phyloP scores from a whole-genome alignment of 768 basidiomycete species.

The Amanita rubescens region DNA sequence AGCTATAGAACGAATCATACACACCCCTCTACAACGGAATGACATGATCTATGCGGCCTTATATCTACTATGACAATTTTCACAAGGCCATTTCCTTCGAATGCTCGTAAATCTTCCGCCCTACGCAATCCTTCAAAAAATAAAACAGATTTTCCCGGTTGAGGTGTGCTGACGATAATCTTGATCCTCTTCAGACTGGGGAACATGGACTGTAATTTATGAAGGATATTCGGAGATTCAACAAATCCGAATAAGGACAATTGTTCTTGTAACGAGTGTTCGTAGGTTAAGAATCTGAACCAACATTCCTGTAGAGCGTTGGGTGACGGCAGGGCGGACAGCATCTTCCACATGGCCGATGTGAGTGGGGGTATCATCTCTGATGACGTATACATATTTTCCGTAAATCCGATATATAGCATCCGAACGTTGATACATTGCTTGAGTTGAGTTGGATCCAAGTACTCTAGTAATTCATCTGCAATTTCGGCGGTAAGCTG shows the following conservation, averaged over 20 bases:
- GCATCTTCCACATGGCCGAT: neutral
- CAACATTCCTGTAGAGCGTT: neutral
- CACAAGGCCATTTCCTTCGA: neutral
- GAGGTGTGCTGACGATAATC: neutral
- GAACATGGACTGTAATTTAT: neutral
- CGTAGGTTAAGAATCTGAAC: neutral
- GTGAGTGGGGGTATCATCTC: neutral
- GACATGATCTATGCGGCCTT: neutral
- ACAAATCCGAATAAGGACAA: neutral
- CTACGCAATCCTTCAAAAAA: neutral
- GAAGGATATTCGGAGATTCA: neutral
- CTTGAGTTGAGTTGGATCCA: too few relatives aligned
- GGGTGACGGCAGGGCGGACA: too few relatives aligned
- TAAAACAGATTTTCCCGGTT: neutral
- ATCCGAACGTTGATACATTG: conserved; percentile 1
- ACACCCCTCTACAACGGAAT: neutral
- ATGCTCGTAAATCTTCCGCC: too few relatives aligned
- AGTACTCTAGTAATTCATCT: neutral
- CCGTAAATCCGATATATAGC: neutral
- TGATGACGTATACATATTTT: neutral
- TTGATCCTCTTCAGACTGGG: conserved; percentile 1
- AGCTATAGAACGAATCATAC: too few relatives aligned
- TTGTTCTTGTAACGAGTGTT: neutral
- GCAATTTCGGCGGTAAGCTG: neutral
- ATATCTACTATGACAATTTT: neutral